Evolutionary conservation across 768 basidiomycete species (phyloP).

Genomic region (Calocybe indica): DNA sequence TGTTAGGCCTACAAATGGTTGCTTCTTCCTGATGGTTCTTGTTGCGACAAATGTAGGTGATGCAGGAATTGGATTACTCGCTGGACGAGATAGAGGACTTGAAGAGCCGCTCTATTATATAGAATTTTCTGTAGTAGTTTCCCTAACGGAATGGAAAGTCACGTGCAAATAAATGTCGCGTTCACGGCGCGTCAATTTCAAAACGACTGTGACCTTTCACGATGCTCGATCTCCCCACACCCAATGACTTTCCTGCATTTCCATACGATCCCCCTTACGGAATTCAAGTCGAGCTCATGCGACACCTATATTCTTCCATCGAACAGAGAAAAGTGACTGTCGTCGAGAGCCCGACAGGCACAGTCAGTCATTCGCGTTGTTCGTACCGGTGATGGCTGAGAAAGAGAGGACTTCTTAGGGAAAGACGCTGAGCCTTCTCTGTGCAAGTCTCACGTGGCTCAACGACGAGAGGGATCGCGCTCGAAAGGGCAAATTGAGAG

Average conservation of each 20-base stretch:
- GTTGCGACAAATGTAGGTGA: constrained; percentile 26
- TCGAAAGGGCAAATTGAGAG: constrained; percentile 54
- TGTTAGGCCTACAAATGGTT: background rate
- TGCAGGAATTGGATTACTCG: constrained; percentile 32
- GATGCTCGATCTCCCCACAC: constrained; percentile 49
- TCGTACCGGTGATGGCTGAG: background rate
- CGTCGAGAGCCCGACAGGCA: constrained; percentile 87
- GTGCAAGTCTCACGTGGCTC: constrained; percentile 72
- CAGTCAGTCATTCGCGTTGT: constrained; percentile 38
- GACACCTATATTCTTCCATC: constrained; percentile 74
- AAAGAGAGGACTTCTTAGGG: constrained; percentile 41
- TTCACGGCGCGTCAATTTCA: background rate
- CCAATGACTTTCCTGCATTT: constrained; percentile 67
- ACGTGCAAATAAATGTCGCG: background rate
- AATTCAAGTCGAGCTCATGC: constrained; percentile 87
- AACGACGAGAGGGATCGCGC: constrained; percentile 64
- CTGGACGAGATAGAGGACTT: constrained; percentile 26
- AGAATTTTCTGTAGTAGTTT: background rate
- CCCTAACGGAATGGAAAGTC: background rate
- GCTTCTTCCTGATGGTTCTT: constrained; percentile 1
- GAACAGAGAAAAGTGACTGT: constrained; percentile 74
- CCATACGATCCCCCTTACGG: constrained; percentile 79
- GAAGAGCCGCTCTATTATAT: background rate
- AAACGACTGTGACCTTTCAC: background rate
- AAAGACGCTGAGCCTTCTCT: constrained; percentile 80